phyloP scores from a whole-genome alignment of 768 basidiomycete species.

The Tulasnella sp. region DNA sequence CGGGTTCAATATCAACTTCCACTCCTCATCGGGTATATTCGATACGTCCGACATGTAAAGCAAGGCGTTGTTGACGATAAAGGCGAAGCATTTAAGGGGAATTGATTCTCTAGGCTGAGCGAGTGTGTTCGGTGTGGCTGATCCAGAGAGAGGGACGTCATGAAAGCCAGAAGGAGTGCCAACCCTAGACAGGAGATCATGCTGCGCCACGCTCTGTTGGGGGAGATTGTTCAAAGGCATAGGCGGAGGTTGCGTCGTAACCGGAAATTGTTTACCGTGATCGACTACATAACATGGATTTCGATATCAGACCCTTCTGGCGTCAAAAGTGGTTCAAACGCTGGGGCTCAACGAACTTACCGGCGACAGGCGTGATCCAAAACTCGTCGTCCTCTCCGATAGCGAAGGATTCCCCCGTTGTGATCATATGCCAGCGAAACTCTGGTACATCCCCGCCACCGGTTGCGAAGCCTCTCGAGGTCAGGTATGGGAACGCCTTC shows the following conservation, averaged over 20 bases:
- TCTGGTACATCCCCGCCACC: slow-evolving; percentile 77
- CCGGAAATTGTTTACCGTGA: slow-evolving; percentile 55
- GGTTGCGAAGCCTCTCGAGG: slow-evolving; percentile 62
- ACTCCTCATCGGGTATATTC: slow-evolving; percentile 61
- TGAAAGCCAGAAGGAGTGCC: slow-evolving; percentile 16
- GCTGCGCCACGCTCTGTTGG: slow-evolving; percentile 30
- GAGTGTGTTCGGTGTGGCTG: slow-evolving; percentile 3
- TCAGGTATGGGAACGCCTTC: slow-evolving; percentile 70
- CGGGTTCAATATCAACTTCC: slow-evolving; percentile 35
- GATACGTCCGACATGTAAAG: slow-evolving; percentile 79
- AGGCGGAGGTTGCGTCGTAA: slow-evolving; percentile 29
- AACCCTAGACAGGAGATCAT: slow-evolving; percentile 20
- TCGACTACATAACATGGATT: slow-evolving; percentile 38
- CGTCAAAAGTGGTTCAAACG: no score
- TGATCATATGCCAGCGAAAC: slow-evolving; percentile 72
- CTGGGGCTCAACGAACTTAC: slow-evolving; percentile 29
- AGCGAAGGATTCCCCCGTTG: slow-evolving; percentile 54
- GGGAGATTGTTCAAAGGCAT: slow-evolving; percentile 29
- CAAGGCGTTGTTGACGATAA: slow-evolving; percentile 52
- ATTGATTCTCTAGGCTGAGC: slow-evolving; percentile 4
- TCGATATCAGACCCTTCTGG: no score
- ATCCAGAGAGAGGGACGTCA: slow-evolving; percentile 20
- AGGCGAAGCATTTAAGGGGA: slow-evolving; percentile 41
- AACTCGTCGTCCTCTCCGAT: slow-evolving; percentile 50
- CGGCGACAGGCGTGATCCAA: slow-evolving; percentile 51